These are phyloP conservation scores for Taiwanofungus camphoratus DNA, from an alignment of 1,284 basidiomycete species.

Conservation along the genomic window DNA sequence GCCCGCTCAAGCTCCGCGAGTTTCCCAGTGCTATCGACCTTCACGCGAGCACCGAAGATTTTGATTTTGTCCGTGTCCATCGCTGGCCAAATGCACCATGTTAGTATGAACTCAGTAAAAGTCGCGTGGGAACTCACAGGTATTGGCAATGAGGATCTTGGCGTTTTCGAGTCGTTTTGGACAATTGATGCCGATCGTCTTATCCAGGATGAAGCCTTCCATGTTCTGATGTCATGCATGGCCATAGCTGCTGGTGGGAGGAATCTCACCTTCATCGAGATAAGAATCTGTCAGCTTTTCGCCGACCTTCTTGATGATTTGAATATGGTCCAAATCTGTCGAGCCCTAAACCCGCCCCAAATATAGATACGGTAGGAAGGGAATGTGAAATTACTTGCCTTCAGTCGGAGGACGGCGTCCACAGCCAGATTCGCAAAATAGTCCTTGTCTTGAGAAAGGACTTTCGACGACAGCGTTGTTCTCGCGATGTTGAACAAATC, in stretches of 20 bases:
- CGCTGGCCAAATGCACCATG: conserved; percentile 41
- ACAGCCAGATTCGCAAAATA: conserved; percentile 99
- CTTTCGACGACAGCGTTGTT: conserved; percentile 96
- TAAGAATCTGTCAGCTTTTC: conserved; percentile 99
- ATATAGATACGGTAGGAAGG: not conserved
- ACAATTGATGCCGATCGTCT: conserved; percentile 92
- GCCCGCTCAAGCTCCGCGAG: conserved; percentile 97
- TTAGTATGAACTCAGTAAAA: not conserved
- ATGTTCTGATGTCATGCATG: not conserved
- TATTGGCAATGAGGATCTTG: conserved; percentile 97
- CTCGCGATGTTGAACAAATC: conserved; percentile 96
- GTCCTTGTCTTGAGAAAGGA: conserved; percentile 94
- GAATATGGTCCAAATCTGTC: conserved; percentile 96
- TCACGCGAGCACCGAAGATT: conserved; percentile 94
- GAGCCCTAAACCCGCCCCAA: conserved; percentile 57
- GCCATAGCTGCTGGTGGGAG: not conserved
- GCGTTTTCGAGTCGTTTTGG: conserved; percentile 94
- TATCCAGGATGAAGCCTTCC: conserved; percentile 95
- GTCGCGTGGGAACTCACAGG: conserved; percentile 51
- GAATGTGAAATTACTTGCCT: conserved; percentile 39
- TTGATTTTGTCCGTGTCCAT: conserved; percentile 99
- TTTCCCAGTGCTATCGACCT: conserved; percentile 94
- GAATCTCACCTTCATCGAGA: conserved; percentile 82
- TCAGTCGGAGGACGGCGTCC: conserved; percentile 91
- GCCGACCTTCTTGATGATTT: conserved; percentile 99